Conservation (phyloP, 345 rosid species). For the Noccaea bulbosa region DNA sequence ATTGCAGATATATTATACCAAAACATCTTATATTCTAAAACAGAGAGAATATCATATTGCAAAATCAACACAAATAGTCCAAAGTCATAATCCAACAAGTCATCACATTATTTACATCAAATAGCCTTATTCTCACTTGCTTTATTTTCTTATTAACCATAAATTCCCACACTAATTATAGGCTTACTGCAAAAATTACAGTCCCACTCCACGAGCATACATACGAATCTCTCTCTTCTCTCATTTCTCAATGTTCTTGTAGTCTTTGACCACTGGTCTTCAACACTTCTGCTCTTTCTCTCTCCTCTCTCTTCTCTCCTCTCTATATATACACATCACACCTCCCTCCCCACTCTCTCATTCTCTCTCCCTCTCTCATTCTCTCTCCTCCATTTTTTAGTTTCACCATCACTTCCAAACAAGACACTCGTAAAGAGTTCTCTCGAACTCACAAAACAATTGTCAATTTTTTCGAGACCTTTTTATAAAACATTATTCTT, state of each 20-base stretch:
- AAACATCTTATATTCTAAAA: too few relatives aligned
- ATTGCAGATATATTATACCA: too few relatives aligned
- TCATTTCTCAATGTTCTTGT: constrained; percentile 16
- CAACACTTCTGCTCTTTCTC: constrained; percentile 8
- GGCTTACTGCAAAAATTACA: neutral
- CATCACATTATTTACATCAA: too few relatives aligned
- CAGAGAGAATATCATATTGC: too few relatives aligned
- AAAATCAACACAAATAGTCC: too few relatives aligned
- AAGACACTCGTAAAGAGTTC: constrained; percentile 39
- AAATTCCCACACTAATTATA: neutral
- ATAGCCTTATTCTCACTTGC: neutral
- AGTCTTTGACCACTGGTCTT: constrained; percentile 56
- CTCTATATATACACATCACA: constrained; percentile 30
- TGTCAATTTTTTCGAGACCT: constrained; percentile 44
- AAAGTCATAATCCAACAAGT: too few relatives aligned
- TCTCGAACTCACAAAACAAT: constrained; percentile 48
- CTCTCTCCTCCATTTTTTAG: neutral
- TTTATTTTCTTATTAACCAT: neutral
- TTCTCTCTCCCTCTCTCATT: constrained; percentile 20
- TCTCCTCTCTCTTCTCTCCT: neutral
- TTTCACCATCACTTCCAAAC: constrained; percentile 24
- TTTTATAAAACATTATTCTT: constrained; percentile 13
- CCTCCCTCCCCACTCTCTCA: constrained; percentile 32
- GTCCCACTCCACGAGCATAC: constrained; percentile 6
- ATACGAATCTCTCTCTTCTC: constrained; percentile 24